Conservation (phyloP, 228 moss, liverwort and hornwort species). For the Sphagnum magellanicum region DNA sequence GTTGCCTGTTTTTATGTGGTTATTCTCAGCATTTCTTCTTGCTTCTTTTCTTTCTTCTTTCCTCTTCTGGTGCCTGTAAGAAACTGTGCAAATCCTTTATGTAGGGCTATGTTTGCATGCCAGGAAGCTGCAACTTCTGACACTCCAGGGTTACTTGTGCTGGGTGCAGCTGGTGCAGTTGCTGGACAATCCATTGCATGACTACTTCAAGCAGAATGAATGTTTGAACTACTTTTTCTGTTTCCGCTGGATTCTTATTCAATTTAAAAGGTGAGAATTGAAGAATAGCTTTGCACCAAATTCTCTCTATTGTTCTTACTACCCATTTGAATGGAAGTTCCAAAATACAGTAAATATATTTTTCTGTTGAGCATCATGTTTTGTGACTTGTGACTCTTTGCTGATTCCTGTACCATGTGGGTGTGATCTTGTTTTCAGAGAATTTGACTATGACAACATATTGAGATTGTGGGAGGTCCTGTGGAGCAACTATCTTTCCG, state of each 20-base stretch:
- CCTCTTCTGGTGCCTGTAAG: not conserved
- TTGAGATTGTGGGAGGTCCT: constrained; percentile 71
- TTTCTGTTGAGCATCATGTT: too few species aligned
- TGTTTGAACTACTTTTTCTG: constrained; percentile 94
- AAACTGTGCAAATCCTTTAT: not conserved
- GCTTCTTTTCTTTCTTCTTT: not conserved
- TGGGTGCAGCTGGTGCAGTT: constrained; percentile 70
- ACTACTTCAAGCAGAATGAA: constrained; percentile 80
- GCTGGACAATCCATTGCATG: constrained; percentile 76
- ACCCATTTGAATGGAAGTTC: too few species aligned
- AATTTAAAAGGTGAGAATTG: constrained; percentile 68
- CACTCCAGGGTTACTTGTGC: not conserved
- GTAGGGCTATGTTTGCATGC: too few species aligned
- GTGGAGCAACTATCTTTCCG: constrained; percentile 74
- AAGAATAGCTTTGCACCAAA: too few species aligned
- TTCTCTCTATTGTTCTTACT: too few species aligned
- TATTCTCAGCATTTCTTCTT: not conserved
- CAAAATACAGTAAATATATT: too few species aligned
- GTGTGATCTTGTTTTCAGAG: constrained; percentile 23
- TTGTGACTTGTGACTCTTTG: too few species aligned
- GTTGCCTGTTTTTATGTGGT: too few species aligned
- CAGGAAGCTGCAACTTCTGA: not conserved
- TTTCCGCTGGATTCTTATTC: constrained; percentile 92
- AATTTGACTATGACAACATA: constrained; percentile 70
- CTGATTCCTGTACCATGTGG: too few species aligned